Base-by-base conservation (phyloP, 2,329 filamentous ascomycete genomes). In the Xylaria sp. region DNA sequence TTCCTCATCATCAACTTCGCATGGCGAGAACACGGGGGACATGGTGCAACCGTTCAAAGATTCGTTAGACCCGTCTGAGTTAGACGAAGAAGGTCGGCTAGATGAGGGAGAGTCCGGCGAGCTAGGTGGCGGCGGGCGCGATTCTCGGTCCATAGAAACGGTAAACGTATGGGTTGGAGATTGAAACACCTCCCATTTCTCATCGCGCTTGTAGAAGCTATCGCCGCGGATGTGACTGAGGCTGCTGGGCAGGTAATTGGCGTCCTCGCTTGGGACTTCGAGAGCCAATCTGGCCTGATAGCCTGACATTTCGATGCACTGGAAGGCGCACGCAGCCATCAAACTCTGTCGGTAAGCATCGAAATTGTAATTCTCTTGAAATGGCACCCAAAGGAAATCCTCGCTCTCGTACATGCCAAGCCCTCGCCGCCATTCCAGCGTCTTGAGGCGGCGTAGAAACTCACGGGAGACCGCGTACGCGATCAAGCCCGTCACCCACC, bases 191-290 rank as follows among this genome's bases (percentile, higher is more conserved):
- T 65, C 64, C 39, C 68, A 74, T 24, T 61, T 59, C 55, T 75
- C 73, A 21, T 75, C 74, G 2, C 45, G 11, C 8, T 21, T 3
- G 2, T 19, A 2, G 39, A 34, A 34, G 9, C 8, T 19, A 1
- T 63, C 6, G 11, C 65, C 14, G 11, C 62, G 24, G 2, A 32
- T 17, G 21, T 12, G 64, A 4, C 53, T 39, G 2, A 75, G 67
- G 11, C n/a, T 34, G 1, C 57, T 30, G 2, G 69, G 69, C 1
- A 68, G 5, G 34, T 74, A 71, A 1, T 63, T 64, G 1, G 69
- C 61, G 12, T 72, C 71, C 6, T 71, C 67, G 55, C 75, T 75
- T 0, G 75, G 74, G 3, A 76, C 74, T 14, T 77, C 75, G 2
- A 77, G 68, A 0, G 70, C 72, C 24, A 77, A 14, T 3, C 75